phyloP scores from a whole-genome alignment of 1,284 basidiomycete species.

The Exobasidium cylindrosporum region DNA sequence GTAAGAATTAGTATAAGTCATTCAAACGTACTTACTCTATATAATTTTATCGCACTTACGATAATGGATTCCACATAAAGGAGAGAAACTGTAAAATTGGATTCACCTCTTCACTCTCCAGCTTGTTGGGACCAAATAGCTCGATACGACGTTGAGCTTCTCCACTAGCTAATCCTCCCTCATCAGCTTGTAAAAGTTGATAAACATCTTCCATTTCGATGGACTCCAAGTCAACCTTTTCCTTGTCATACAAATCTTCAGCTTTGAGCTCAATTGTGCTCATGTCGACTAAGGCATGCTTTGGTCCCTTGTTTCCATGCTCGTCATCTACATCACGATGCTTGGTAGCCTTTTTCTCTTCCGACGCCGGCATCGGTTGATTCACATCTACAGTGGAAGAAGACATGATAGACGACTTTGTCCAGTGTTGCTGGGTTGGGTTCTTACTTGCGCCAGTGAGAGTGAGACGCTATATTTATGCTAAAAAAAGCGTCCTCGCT shows the following conservation, averaged over 20 bases:
- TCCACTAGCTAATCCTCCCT: conserved; percentile 71
- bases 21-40: neutral
- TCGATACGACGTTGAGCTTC: conserved; percentile 83
- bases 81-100: conserved; percentile 58
- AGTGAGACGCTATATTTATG: no score
- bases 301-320: conserved; percentile 33
- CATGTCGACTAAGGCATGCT: conserved; percentile 57
- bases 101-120: conserved; percentile 70
- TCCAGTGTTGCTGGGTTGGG: no score
- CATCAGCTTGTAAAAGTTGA: conserved; percentile 82
- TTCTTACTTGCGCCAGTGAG: no score
- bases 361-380: neutral
- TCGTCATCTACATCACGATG: conserved; percentile 41
- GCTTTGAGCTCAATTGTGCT: conserved; percentile 76
- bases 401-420: no score
- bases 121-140: conserved; percentile 93
- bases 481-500: neutral
- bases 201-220: conserved; percentile 96
- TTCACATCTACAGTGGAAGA: conserved; percentile 2
- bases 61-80: conserved; percentile 48
- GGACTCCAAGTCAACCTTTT: conserved; percentile 97
- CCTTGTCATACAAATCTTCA: conserved; percentile 94
- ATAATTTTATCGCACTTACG: conserved; percentile 15
- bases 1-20: neutral
- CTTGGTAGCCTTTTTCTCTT: conserved; percentile 37